Evolutionary conservation across 257 asterid species (phyloP), one percentile per base, ranked within the genome.

Genomic region (Apocynum venetum): DNA sequence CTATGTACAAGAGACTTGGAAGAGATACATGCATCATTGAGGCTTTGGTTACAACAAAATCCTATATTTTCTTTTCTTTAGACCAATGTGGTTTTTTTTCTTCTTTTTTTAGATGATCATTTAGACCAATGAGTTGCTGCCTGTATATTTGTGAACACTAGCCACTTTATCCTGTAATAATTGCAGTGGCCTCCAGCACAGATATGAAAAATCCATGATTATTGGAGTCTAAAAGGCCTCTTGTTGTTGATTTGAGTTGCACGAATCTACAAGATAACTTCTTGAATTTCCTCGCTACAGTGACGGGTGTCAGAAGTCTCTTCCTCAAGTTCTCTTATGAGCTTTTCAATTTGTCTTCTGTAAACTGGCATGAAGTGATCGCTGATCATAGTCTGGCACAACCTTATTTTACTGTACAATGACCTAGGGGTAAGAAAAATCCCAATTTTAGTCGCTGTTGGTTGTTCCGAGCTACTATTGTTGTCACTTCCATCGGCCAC

Each of bases 311-410:
- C 84, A 51, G 78, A 80, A 49, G 75, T 85, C 49, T 87, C 94
- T 36, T 74, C 85, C 83, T 91, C 94, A 2, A 90, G 84, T 74
- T 86, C 90, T 76, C 68, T 86, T 55, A 93, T 96, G 73, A 93
- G 86, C 87, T 85, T 90, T 71, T 96, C 97, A 12, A 96, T 90
- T 63, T 89, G 93, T 74, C 93, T 84, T 86, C 96, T 89, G 78
- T 96, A 96, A 65, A 88, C 90, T 0, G 98, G 99, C 99, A 96
- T 96, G 82, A 90, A 91, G 83, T 96, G 99, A 75, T 96, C 99
- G 1, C 96, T 93, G 41, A 96, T 90, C 99, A 96, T 96, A 12
- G 88, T 90, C 81, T 89, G 93, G 49, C 98, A 96, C 63, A 96
- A 84, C 89, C 99, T 89, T 48, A 96, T 64, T 74, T 93, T 96